These are phyloP conservation scores for Nicotiana tomentosiformis DNA, from an alignment of 257 asterid species.

Conservation along the genomic window DNA sequence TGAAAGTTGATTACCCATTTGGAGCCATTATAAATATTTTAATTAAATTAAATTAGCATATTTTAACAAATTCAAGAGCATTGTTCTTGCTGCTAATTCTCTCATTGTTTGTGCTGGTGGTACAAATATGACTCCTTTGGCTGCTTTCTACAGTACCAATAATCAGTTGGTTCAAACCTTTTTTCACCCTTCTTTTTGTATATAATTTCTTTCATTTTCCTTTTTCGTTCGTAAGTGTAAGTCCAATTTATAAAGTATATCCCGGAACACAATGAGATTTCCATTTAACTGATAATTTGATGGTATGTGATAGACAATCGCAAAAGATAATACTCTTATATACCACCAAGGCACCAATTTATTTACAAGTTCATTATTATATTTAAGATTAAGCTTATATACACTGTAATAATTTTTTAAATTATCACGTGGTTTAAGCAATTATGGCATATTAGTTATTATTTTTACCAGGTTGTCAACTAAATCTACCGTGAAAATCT, in stretches of 20 bases:
- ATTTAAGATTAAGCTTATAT: neutral
- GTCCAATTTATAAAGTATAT: neutral
- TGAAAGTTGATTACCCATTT: slow-evolving; percentile 8
- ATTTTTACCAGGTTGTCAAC: neutral
- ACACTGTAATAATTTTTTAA: neutral
- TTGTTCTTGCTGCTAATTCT: neutral
- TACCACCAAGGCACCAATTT: neutral
- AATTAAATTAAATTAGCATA: neutral
- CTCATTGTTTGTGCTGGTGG: neutral
- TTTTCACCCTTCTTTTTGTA: neutral
- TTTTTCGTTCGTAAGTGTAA: neutral
- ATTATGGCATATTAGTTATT: neutral
- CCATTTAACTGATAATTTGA: neutral
- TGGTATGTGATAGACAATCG: neutral
- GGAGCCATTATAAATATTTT: neutral
- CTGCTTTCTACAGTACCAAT: neutral
- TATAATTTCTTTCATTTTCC: neutral
- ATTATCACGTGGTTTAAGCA: neutral
- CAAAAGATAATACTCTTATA: neutral
- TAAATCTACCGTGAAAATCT: neutral
- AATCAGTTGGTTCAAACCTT: neutral
- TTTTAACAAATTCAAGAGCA: neutral
- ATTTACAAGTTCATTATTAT: neutral
- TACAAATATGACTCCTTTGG: neutral
- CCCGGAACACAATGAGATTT: neutral